A percentile compares a stretch with the other conserved stretches of the same genome.
Conservation (phyloP, 2,329 filamentous ascomycete genomes). For the Apiospora pterosperma region DNA sequence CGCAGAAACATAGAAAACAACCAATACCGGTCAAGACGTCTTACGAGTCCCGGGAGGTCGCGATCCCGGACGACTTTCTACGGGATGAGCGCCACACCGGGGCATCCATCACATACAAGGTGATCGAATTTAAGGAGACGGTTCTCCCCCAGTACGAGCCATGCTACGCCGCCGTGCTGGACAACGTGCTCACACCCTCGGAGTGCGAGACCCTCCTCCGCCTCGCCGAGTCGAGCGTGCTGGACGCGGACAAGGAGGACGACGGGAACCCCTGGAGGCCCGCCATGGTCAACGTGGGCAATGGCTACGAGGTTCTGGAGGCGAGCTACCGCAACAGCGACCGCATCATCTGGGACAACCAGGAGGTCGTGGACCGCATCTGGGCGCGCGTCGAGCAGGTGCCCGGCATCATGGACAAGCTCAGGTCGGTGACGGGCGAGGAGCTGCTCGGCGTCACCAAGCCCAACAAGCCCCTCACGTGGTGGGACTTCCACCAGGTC, state of each 20-base stretch:
- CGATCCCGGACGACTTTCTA: conserved; percentile 45
- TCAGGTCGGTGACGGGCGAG: conserved; percentile 31
- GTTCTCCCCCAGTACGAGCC: conserved; percentile 49
- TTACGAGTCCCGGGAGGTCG: conserved; percentile 33
- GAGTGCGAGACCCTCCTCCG: conserved; percentile 37
- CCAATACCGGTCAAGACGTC: conserved; percentile 21
- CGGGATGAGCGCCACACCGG: conserved; percentile 36
- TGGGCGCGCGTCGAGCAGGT: conserved; percentile 54
- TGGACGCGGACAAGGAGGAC: conserved; percentile 36
- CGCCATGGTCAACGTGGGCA: conserved; percentile 66
- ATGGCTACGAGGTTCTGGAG: conserved; percentile 54
- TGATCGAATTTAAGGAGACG: conserved; percentile 52
- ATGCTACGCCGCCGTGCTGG: conserved; percentile 58
- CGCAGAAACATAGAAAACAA: neutral
- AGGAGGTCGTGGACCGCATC: conserved; percentile 58
- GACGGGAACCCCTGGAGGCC: conserved; percentile 54
- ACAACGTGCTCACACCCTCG: conserved; percentile 30
- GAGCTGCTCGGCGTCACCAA: conserved; percentile 30
- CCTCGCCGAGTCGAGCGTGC: conserved; percentile 50
- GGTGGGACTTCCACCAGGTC: conserved; percentile 46
- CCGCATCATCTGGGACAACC: conserved; percentile 73
- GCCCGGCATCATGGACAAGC: conserved; percentile 36
- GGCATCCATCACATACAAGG: conserved; percentile 39
- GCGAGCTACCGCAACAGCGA: conserved; percentile 64
- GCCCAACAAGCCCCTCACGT: conserved; percentile 9